Base-by-base conservation (phyloP, 2,329 filamentous ascomycete genomes). In the Penicillium concentricum region DNA sequence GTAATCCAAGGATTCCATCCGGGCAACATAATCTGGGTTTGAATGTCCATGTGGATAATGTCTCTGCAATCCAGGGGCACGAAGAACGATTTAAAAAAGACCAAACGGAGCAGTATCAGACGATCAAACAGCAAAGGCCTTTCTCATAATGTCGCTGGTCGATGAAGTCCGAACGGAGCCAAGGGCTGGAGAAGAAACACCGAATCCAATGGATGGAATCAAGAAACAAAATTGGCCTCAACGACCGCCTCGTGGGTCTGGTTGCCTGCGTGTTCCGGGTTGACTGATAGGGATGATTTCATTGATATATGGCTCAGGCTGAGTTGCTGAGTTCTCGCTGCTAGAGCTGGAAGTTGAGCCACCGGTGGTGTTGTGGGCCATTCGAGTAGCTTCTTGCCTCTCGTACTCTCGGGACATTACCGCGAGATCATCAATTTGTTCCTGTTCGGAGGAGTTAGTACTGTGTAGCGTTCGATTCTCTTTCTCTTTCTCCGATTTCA, bases 401-500 rank as follows among this genome's bases (percentile, higher is more conserved):
- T 81, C 78, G 61, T 80, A 81, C 61, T 79, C 76, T 50, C 74
- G 67, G 12, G 78, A 80, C 69, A 80, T 76, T 28, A 68, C 67
- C 49, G 73, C 72, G n/a, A 81, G 70, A 58, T 81, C 78, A 57
- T 79, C 75, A 58, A 81, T 80, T 76, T 81, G 78, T 66, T 77
- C 72, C 78, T 81, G 58, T 20, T 41, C 1, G 4, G 4, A 37
- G 24, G 13, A 48, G 52, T 68, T 49, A 67, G 59, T 39, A 15
- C 30, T 18, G 32, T 49, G 24, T n/a, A 10, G 20, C 4, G 9
- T 46, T 34, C 5, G 13, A 3, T 22, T 45, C 28, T 32, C 9
- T 38, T 28, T 13, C 18, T 8, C 16, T 13, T 12, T 20, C 8
- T 35, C 41, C 3, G 0, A 8, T 7, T 18, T 28, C 18, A n/a